Evolutionary conservation across 2,329 filamentous ascomycete species (phyloP).

Genomic region (Kalmusia sp.): DNA sequence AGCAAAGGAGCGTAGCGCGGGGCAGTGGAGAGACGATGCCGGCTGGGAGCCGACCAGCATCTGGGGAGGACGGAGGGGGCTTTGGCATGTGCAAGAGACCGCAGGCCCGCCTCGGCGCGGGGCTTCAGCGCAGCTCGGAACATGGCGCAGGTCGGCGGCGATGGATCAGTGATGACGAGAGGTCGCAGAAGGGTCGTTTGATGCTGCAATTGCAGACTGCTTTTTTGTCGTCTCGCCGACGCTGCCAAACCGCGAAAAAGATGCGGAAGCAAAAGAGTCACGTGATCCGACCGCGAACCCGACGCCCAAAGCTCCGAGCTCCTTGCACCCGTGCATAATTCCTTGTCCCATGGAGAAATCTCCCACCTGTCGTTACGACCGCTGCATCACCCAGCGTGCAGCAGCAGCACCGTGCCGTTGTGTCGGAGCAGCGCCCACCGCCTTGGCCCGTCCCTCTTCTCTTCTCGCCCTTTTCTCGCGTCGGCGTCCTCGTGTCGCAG

Average conservation of each 20-base stretch:
- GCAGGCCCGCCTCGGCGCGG: slow-evolving; percentile 43
- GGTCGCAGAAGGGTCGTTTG: slow-evolving; percentile 2
- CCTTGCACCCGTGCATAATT: too few species aligned
- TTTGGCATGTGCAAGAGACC: slow-evolving; percentile 45
- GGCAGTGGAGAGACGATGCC: slow-evolving; percentile 33
- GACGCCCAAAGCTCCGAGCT: too few species aligned
- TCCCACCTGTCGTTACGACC: too few species aligned
- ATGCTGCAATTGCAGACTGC: slow-evolving; percentile 5
- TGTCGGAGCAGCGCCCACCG: too few species aligned
- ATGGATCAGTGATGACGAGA: neutral
- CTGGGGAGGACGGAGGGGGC: slow-evolving; percentile 31
- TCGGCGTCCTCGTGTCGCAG: too few species aligned
- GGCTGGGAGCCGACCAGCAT: slow-evolving; percentile 17
- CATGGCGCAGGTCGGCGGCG: slow-evolving; percentile 30
- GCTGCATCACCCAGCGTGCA: too few species aligned
- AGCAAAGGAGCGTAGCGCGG: slow-evolving; percentile 28
- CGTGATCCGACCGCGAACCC: too few species aligned
- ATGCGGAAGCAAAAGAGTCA: neutral
- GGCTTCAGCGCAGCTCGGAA: slow-evolving; percentile 42
- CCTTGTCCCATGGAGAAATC: too few species aligned
- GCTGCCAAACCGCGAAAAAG: too few species aligned
- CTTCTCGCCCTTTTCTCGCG: too few species aligned
- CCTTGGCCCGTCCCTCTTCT: too few species aligned
- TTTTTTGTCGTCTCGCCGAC: neutral
- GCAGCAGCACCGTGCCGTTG: too few species aligned